phyloP scores from a whole-genome alignment of 108 stramenopile genomes.

The Nitzschia inconspicua region DNA sequence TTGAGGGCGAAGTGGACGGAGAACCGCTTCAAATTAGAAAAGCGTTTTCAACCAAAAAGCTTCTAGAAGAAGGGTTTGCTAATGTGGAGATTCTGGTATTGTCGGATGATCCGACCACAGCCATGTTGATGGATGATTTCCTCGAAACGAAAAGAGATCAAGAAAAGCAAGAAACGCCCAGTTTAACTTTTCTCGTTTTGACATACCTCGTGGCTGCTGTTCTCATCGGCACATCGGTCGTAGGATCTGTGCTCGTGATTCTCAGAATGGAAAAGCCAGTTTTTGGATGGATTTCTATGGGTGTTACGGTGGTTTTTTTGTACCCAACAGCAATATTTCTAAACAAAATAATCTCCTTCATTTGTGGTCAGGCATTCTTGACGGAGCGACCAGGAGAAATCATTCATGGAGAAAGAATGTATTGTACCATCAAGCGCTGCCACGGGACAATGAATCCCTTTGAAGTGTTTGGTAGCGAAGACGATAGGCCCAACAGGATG shows the following conservation, averaged over 20 bases:
- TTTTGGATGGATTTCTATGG: conserved; percentile 31
- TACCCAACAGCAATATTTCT: conserved; percentile 28
- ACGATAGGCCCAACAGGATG: neutral
- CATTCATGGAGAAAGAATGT: conserved; percentile 17
- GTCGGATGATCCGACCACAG: conserved; percentile 38
- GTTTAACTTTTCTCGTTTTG: neutral
- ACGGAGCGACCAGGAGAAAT: conserved; percentile 28
- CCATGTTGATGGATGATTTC: conserved; percentile 36
- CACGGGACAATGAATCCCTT: conserved; percentile 16
- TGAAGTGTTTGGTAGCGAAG: conserved; percentile 7
- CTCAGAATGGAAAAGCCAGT: conserved; percentile 10
- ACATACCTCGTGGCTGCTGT: conserved; percentile 12
- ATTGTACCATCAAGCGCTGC: conserved; percentile 17
- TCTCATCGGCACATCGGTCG: conserved; percentile 14
- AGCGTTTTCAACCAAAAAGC: conserved; percentile 30
- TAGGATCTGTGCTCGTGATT: conserved; percentile 18
- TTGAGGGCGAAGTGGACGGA: conserved; percentile 15
- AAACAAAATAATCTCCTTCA: neutral
- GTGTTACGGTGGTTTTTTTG: conserved; percentile 18
- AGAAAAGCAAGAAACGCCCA: conserved; percentile 19
- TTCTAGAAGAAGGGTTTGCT: conserved; percentile 52
- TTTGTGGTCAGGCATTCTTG: conserved; percentile 7
- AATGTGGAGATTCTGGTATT: conserved; percentile 50
- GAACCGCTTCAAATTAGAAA: conserved; percentile 47
- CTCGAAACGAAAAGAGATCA: conserved; percentile 20